These are phyloP conservation scores for Ogataea methylovora DNA, from an alignment of 805 yeast species.

Conservation along the genomic window DNA sequence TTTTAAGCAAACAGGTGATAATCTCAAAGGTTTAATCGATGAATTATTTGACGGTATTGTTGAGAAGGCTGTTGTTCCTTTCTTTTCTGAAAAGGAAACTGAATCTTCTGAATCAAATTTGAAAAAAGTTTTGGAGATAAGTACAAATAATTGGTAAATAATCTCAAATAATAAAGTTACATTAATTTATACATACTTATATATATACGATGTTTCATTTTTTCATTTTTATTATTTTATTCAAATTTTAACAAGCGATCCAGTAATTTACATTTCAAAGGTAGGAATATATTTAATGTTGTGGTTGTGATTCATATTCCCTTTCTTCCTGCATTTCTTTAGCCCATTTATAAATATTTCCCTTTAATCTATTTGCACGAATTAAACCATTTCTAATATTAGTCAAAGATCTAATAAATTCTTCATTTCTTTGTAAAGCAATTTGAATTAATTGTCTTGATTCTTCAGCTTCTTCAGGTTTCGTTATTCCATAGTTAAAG, in stretches of 20 bases:
- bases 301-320: constrained; percentile 15
- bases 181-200: not conserved
- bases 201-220: not conserved
- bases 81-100: constrained; percentile 20
- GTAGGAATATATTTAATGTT: no score
- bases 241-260: no score
- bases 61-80: constrained; percentile 40
- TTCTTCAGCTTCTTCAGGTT: constrained; percentile 54
- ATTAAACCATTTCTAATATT: constrained; percentile 68
- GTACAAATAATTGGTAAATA: constrained; percentile 3
- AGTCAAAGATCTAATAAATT: constrained; percentile 74
- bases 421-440: constrained; percentile 76
- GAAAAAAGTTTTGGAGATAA: constrained; percentile 31
- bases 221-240: no score
- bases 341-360: constrained; percentile 73
- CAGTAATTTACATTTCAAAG: no score
- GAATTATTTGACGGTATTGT: constrained; percentile 58
- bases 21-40: constrained; percentile 55
- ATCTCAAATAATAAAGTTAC: not conserved
- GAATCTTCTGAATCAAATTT: constrained; percentile 5
- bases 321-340: constrained; percentile 70
- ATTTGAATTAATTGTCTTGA: constrained; percentile 70
- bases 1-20: constrained; percentile 89
- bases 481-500: constrained; percentile 40
- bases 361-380: constrained; percentile 69